These are phyloP conservation scores for Metschnikowia proteae DNA, from an alignment of 805 yeast genomes.

Conservation along the genomic window DNA sequence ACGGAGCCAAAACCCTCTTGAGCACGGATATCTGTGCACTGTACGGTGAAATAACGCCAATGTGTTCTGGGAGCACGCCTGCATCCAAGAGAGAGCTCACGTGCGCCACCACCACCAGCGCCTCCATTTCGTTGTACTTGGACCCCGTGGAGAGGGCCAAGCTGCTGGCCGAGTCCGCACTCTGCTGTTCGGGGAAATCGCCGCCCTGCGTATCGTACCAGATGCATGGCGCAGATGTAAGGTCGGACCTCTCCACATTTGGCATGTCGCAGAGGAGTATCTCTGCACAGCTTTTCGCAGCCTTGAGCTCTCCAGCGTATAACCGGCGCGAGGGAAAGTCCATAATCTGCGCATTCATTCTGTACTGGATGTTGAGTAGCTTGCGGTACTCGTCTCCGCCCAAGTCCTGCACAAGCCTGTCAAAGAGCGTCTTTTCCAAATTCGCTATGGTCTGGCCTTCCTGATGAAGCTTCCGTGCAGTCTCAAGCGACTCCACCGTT, in stretches of 20 bases:
- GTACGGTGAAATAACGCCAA: slow-evolving; percentile 90
- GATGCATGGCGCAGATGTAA: slow-evolving; percentile 50
- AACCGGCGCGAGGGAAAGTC: slow-evolving; percentile 62
- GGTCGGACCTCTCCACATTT: slow-evolving; percentile 45
- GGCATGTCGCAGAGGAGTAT: slow-evolving; percentile 52
- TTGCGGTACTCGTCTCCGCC: slow-evolving; percentile 47
- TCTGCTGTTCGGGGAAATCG: slow-evolving; percentile 60
- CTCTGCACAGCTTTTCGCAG: slow-evolving; percentile 55
- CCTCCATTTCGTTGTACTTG: slow-evolving; percentile 76
- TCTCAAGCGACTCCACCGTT: slow-evolving; percentile 59
- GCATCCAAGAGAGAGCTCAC: slow-evolving; percentile 44
- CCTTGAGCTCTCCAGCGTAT: slow-evolving; percentile 60
- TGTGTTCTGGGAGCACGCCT: slow-evolving; percentile 53
- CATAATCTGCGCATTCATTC: slow-evolving; percentile 84
- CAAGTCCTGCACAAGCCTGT: slow-evolving; percentile 53
- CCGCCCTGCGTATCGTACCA: slow-evolving; percentile 97
- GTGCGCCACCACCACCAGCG: slow-evolving; percentile 55
- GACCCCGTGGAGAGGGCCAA: slow-evolving; percentile 41
- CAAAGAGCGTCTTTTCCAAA: slow-evolving; percentile 73
- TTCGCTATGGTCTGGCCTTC: slow-evolving; percentile 35
- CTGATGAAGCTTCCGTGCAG: slow-evolving; percentile 12
- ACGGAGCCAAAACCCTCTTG: slow-evolving; percentile 31
- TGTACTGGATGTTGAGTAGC: slow-evolving; percentile 72
- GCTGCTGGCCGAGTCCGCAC: slow-evolving; percentile 21
- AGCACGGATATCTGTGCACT: slow-evolving; percentile 76